Conservation (phyloP, 208 protist genomes). For the Leishmania aethiopica region DNA sequence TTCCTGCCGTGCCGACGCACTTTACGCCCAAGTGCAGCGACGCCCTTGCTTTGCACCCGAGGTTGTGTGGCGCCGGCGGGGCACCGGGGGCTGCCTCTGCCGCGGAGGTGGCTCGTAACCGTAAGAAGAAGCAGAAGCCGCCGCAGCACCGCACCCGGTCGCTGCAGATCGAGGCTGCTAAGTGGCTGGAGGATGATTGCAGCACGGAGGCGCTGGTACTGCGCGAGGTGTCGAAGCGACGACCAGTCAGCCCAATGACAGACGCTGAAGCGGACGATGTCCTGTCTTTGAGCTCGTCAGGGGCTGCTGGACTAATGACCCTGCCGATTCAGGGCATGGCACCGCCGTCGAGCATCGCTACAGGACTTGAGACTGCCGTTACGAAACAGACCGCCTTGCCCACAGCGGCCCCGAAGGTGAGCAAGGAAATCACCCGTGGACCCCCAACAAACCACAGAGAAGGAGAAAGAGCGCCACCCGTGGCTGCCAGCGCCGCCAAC, state of each 20-base stretch:
- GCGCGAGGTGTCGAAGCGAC: conserved; percentile 17
- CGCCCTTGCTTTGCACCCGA: background rate
- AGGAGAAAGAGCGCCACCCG: background rate
- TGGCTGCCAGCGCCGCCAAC: background rate
- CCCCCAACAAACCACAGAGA: background rate
- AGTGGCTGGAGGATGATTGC: conserved; percentile 16
- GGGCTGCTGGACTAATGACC: background rate
- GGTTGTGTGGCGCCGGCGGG: background rate
- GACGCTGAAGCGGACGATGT: background rate
- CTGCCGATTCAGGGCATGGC: background rate
- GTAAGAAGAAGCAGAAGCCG: conserved; percentile 6
- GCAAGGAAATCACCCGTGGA: too few relatives aligned
- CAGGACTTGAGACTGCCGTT: background rate
- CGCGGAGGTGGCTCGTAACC: background rate
- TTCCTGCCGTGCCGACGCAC: conserved; percentile 2
- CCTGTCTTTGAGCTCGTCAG: conserved; percentile 7
- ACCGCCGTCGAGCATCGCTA: background rate
- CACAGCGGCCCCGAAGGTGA: background rate
- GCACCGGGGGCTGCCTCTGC: background rate
- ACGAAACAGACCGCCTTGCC: background rate
- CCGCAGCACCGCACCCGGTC: background rate
- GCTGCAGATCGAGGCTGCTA: conserved; percentile 9
- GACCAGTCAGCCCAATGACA: background rate
- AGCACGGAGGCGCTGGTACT: conserved; percentile 16
- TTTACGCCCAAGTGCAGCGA: conserved; percentile 1